Evolutionary conservation across 164 flowering plant species (phyloP), one percentile per base, ranked within the genome.

Genomic region (Pachysandra terminalis): DNA sequence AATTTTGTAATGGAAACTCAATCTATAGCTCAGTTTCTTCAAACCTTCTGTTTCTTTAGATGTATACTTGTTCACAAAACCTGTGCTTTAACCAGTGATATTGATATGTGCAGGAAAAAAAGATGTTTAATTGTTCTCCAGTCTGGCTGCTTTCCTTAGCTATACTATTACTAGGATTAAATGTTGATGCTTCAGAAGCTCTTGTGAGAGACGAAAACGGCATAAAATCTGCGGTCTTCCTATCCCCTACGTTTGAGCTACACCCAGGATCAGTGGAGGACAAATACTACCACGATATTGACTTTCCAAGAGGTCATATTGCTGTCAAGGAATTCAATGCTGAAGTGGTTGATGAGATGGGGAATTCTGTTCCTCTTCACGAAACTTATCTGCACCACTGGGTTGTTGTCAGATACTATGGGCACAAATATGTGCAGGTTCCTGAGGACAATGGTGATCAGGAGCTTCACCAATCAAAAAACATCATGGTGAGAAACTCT

Each of bases 341-440:
- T 14, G 96, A 95, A 80, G 87, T 95, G 6, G 84, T 95, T 48
- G 98, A 95, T 69, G 96, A 89, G 70, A 65, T 70, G 19, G 97
- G 97, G 59, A 83, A 77, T 32, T 74, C 97, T 13, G 74, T 95
- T 63, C 93, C 99, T 19, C 96, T 95, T 65, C 87, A 87, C 12
- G 96, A 95, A 67, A 89, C 94, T 64, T 95, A 95, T 81, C 91
- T 92, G 54, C 98, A 95, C 72, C 99, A 95, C 63, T 92, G 97
- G 97, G 64, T 86, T 21, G 73, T 90, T 13, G 54, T 4, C 3
- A 82, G 87, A 68, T 95, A 90, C 78, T 81, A 80, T 64, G 77
- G 65, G 24, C 82, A 67, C 2, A 75, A 71, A 68, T 77, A 67
- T 56, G 68, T 45, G 8, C 63, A 67, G 25, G 51, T 26, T 48